Conservation (phyloP, 2,329 filamentous ascomycete genomes). For the Coleophoma crateriformis region DNA sequence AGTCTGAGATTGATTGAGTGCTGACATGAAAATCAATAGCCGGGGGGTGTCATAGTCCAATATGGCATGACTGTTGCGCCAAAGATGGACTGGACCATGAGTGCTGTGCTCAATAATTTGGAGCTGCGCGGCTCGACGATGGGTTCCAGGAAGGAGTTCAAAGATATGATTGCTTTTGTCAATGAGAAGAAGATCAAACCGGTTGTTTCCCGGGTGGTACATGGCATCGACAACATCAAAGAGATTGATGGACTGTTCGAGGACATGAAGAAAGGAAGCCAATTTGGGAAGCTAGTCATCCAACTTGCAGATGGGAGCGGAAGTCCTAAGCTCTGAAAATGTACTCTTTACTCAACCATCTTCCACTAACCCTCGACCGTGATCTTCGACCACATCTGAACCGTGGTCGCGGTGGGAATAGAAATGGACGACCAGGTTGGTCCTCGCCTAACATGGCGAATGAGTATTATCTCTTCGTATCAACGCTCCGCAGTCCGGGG, state of each 20-base stretch:
- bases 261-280: conserved; percentile 77
- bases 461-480: too few relatives aligned
- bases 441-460: too few relatives aligned
- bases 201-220: conserved; percentile 68
- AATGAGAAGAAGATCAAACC: conserved; percentile 66
- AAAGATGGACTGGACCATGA: conserved; percentile 83
- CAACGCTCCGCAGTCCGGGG: too few relatives aligned
- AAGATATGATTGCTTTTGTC: conserved; percentile 86
- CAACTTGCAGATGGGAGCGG: conserved; percentile 41
- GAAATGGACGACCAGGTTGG: too few relatives aligned
- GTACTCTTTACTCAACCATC: too few relatives aligned
- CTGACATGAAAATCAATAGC: conserved; percentile 27
- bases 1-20: neutral
- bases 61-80: conserved; percentile 91
- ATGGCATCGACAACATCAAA: conserved; percentile 69
- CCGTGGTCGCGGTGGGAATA: too few relatives aligned
- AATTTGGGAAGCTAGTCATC: conserved; percentile 92
- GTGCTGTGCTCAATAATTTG: conserved; percentile 78
- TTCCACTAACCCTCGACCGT: too few relatives aligned
- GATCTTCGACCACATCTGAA: too few relatives aligned
- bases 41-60: conserved; percentile 74
- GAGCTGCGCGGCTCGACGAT: conserved; percentile 85
- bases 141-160: conserved; percentile 85
- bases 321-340: too few relatives aligned
- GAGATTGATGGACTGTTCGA: conserved; percentile 79